These are phyloP conservation scores for Aspergillus kassunensis DNA, from an alignment of 495 filamentous ascomycete genomes.

Conservation along the genomic window DNA sequence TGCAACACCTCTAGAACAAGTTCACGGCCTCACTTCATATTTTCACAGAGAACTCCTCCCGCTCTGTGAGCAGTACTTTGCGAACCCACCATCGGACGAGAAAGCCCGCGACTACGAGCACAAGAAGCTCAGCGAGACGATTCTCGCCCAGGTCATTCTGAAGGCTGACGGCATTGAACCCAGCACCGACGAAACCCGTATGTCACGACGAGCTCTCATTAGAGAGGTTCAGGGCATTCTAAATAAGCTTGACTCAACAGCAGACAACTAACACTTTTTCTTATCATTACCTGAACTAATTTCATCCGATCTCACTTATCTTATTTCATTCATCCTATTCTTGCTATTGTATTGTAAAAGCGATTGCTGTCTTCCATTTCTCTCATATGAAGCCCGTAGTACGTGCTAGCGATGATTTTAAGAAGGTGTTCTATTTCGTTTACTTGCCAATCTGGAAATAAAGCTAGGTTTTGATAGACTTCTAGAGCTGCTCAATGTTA, in stretches of 20 bases:
- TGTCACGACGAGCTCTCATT: conserved; percentile 69
- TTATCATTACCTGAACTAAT: too few relatives aligned
- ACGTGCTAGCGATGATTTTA: neutral
- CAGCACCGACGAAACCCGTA: conserved; percentile 60
- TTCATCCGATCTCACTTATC: neutral
- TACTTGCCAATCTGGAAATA: neutral
- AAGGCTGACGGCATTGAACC: conserved; percentile 84
- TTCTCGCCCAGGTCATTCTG: conserved; percentile 76
- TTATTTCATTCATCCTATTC: neutral
- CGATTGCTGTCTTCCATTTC: neutral
- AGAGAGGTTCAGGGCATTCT: conserved; percentile 66
- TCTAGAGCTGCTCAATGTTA: too few relatives aligned
- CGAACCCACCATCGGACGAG: conserved; percentile 61
- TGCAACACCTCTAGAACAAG: conserved; percentile 58
- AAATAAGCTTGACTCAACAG: conserved; percentile 55
- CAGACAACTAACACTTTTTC: conserved; percentile 14
- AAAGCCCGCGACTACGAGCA: conserved; percentile 75
- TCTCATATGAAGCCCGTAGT: neutral
- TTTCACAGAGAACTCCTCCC: conserved; percentile 67
- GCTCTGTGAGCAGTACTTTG: conserved; percentile 59
- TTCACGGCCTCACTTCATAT: conserved; percentile 63
- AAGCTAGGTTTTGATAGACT: neutral
- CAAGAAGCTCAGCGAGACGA: conserved; percentile 74
- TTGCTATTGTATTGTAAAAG: neutral
- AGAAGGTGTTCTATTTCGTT: neutral